Evolutionary conservation across 2,329 filamentous ascomycete genomes (phyloP).

Genomic region (Pyrenophora seminiperda): DNA sequence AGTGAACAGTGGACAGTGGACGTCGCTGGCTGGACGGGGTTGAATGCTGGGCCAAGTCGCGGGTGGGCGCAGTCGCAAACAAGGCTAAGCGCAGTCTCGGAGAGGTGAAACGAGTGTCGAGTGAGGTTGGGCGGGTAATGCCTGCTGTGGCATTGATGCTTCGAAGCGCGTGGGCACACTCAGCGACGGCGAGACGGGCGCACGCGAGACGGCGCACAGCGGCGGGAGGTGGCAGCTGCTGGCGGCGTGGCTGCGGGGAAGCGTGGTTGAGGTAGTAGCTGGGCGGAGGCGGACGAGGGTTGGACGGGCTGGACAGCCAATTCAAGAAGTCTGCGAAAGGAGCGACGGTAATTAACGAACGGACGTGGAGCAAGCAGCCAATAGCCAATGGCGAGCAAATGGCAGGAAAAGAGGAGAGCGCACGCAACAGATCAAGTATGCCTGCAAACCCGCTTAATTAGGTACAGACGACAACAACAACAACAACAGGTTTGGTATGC

Average conservation of each 20-base stretch:
- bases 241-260: conserved; percentile 21
- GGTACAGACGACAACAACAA: conserved; percentile 13
- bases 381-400: conserved; percentile 23
- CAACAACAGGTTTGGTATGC: conserved; percentile 13
- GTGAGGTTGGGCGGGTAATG: conserved; percentile 30
- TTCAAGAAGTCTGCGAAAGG: not conserved
- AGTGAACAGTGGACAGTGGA: conserved; percentile 16
- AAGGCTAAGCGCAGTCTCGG: conserved; percentile 31
- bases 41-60: conserved; percentile 6
- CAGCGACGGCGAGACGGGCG: not conserved
- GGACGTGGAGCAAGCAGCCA: conserved; percentile 5
- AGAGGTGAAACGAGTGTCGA: conserved; percentile 40
- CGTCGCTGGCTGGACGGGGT: conserved; percentile 12
- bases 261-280: conserved; percentile 12
- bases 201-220: conserved; percentile 20
- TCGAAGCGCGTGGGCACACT: conserved; percentile 13
- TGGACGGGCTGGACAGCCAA: conserved; percentile 12
- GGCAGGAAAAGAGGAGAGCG: conserved; percentile 6
- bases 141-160: conserved; percentile 38
- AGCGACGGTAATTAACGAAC: conserved; percentile 14
- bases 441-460: no score
- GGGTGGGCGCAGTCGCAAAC: conserved; percentile 26
- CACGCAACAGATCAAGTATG: conserved; percentile 16
- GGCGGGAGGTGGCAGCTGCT: conserved; percentile 13
- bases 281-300: conserved; percentile 2